These are phyloP conservation scores for Lichtheimia hyalospora DNA, from an alignment of 371 early-diverging fungal genomes.

Conservation along the genomic window DNA sequence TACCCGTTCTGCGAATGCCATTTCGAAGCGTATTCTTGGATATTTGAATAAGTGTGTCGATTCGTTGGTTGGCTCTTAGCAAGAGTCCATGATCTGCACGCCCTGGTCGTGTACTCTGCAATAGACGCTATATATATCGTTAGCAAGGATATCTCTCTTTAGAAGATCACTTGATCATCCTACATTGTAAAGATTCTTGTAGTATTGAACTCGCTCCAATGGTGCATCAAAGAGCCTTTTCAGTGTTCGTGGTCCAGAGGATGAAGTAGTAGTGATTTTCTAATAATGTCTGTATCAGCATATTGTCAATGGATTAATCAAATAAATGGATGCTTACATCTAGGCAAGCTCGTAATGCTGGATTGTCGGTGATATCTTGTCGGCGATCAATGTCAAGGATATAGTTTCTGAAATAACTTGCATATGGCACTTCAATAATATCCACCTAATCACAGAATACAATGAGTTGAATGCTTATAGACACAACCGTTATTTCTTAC, in stretches of 20 bases:
- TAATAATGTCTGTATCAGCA: background rate
- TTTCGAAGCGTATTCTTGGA: constrained; percentile 14
- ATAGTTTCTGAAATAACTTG: constrained; percentile 42
- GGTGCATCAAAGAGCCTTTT: constrained; percentile 49
- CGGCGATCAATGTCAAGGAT: constrained; percentile 40
- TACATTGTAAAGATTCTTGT: constrained; percentile 50
- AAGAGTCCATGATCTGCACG: constrained; percentile 31
- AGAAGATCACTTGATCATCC: too few species aligned
- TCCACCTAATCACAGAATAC: constrained; percentile 25
- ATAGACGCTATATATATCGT: constrained; percentile 19
- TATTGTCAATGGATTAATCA: background rate
- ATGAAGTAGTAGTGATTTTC: background rate
- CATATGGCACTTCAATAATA: constrained; percentile 53
- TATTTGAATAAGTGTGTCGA: constrained; percentile 33
- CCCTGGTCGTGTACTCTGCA: constrained; percentile 37
- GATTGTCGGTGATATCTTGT: constrained; percentile 30
- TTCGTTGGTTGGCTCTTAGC: constrained; percentile 28
- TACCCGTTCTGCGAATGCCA: too few species aligned
- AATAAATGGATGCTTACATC: constrained; percentile 15
- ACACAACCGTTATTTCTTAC: too few species aligned
- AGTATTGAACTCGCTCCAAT: constrained; percentile 46
- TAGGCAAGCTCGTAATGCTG: constrained; percentile 22
- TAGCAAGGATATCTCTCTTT: background rate
- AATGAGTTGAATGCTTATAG: background rate
- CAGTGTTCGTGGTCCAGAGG: constrained; percentile 18